Conservation (phyloP, 2,329 filamentous ascomycete species). For the Aspergillus japonicus region DNA sequence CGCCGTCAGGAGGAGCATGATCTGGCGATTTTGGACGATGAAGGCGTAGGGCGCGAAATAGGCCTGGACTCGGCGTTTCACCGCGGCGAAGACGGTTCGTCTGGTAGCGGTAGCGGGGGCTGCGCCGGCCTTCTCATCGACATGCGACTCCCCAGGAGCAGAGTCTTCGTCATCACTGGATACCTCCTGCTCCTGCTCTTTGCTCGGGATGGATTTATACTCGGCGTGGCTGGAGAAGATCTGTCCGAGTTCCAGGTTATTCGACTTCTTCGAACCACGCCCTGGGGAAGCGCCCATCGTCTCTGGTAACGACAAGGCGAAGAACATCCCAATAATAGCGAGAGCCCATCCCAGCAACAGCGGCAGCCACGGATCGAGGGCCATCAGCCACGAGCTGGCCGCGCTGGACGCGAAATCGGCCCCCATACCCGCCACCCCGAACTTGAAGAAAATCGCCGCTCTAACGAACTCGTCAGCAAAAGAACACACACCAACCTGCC, state of each 20-base stretch:
- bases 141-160: slow-evolving; percentile 15
- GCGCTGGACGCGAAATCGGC: slow-evolving; percentile 41
- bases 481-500: slow-evolving; percentile 17
- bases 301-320: slow-evolving; percentile 39
- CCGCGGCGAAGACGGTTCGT: slow-evolving; percentile 17
- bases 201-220: slow-evolving; percentile 15
- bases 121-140: slow-evolving; percentile 1
- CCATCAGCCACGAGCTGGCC: slow-evolving; percentile 43
- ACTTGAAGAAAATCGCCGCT: slow-evolving; percentile 42
- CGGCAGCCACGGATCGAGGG: slow-evolving; percentile 42
- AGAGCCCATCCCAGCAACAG: slow-evolving; percentile 37
- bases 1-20: slow-evolving; percentile 45
- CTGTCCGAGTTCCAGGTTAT: slow-evolving; percentile 32
- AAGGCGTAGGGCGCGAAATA: slow-evolving; percentile 41
- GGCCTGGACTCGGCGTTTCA: slow-evolving; percentile 25
- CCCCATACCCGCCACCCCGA: slow-evolving; percentile 40
- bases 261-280: slow-evolving; percentile 2
- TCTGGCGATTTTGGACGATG: slow-evolving; percentile 41
- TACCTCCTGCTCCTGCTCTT: slow-evolving; percentile 22
- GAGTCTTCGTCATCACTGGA: slow-evolving; percentile 13
- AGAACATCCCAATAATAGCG: slow-evolving; percentile 32
- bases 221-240: slow-evolving; percentile 20
- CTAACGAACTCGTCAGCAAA: slow-evolving; percentile 22
- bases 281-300: slow-evolving; percentile 35
- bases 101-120: slow-evolving; percentile 5